Conservation (phyloP, 805 yeast species). For the Kodamaea neixiangensis region DNA sequence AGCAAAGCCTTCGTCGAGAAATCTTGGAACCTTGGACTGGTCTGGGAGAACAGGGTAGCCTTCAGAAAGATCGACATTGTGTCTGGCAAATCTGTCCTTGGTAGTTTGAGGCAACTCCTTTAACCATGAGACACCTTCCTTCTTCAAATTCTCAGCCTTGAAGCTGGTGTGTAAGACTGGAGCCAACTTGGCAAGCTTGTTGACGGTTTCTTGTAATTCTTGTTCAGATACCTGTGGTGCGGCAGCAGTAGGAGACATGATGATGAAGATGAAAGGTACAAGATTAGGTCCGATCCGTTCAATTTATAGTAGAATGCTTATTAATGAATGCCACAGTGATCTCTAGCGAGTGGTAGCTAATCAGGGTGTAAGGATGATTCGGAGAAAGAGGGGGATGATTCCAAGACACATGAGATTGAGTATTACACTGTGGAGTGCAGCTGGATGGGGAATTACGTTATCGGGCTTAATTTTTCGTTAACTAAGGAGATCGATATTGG, state of each 20-base stretch:
- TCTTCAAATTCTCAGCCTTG: conserved; percentile 5
- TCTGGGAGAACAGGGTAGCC: conserved; percentile 31
- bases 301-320: background rate
- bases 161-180: conserved; percentile 13
- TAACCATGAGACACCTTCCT: conserved; percentile 1
- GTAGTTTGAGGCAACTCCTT: conserved; percentile 6
- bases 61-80: conserved; percentile 25
- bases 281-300: background rate
- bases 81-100: conserved; percentile 20
- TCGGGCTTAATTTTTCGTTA: background rate
- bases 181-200: conserved; percentile 16
- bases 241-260: conserved; percentile 6
- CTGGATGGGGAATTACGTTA: background rate
- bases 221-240: background rate
- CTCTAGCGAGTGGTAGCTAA: background rate
- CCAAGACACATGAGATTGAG: background rate
- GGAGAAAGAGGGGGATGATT: background rate
- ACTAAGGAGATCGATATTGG: background rate
- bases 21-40: conserved; percentile 23
- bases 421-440: background rate
- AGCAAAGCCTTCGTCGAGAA: conserved; percentile 25
- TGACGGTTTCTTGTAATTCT: conserved; percentile 19
- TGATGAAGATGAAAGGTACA: background rate
- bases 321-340: background rate
- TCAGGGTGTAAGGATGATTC: background rate